A percentile compares a stretch with the other conserved stretches of the same genome.
Conservation (phyloP, 495 filamentous ascomycete species). For the Lasiosphaeria ovina region DNA sequence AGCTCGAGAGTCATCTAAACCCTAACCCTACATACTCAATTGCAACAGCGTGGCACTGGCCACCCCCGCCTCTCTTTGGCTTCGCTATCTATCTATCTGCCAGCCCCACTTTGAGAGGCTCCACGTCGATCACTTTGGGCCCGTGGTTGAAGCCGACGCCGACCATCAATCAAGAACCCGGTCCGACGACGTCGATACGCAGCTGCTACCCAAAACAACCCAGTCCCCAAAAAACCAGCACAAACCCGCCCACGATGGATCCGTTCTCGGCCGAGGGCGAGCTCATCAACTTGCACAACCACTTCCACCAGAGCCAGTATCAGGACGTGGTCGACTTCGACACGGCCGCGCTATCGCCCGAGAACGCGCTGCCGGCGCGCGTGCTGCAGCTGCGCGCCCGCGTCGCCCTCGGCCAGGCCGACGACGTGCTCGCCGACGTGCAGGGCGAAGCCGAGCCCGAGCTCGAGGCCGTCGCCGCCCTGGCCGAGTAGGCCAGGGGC, state of each 20-base stretch:
- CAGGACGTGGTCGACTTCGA: slow-evolving; percentile 77
- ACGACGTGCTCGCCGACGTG: slow-evolving; percentile 67
- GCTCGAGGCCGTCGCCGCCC: slow-evolving; percentile 70
- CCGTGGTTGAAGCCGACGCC: neutral
- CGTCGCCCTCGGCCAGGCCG: slow-evolving; percentile 74
- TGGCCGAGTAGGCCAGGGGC: slow-evolving; percentile 67
- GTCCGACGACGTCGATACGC: neutral
- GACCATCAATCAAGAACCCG: neutral
- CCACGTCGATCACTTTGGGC: too few relatives aligned
- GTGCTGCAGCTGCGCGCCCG: slow-evolving; percentile 77
- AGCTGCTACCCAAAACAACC: slow-evolving; percentile 1
- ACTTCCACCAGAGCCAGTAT: slow-evolving; percentile 93
- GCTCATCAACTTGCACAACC: slow-evolving; percentile 90
- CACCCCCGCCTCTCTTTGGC: too few relatives aligned
- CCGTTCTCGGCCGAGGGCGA: slow-evolving; percentile 95
- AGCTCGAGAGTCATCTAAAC: slow-evolving; percentile 4
- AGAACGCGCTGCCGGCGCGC: slow-evolving; percentile 75
- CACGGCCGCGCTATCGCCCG: slow-evolving; percentile 67
- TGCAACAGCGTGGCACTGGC: too few relatives aligned
- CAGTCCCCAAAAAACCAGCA: slow-evolving; percentile 1
- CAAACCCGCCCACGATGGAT: slow-evolving; percentile 49
- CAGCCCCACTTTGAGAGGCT: too few relatives aligned
- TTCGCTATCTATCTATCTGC: too few relatives aligned
- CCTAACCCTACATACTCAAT: neutral
- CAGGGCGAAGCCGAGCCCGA: slow-evolving; percentile 67